Evolutionary conservation across 108 stramenopile genomes (phyloP), one percentile per base, ranked within the genome.

Genomic region (Nannochloropsis salina): DNA sequence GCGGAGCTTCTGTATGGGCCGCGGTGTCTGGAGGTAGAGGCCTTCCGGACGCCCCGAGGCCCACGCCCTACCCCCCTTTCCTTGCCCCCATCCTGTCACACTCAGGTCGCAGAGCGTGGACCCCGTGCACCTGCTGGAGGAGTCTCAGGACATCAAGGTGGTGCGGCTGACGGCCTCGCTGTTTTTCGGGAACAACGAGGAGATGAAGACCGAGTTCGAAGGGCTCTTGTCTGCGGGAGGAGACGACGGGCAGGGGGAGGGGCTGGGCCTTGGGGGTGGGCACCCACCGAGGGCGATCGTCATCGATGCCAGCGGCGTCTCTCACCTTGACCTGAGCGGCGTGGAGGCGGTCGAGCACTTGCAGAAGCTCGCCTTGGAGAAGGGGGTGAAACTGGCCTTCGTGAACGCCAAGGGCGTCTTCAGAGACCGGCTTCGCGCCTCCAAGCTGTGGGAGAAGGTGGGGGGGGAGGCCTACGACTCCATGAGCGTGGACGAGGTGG

Each of bases 341-440:
- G 61, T 74, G 20, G 61, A 74, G n/a, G 61, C 61, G 20, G 61
- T 74, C 61, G 61, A 74, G 61, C 61, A 74, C 61, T n/a, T 74
- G 15, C n/a, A 74, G 20, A 74, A 74, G 61, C 61, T 74, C 8
- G 61, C 61, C 3, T n/a, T n/a, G n/a, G 61, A 74, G n/a, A 74
- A 6, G 6, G 61, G 61, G 20, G 61, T 74, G 3, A 74, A 74
- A n/a, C 61, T 74, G n/a, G 61, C 61, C 61, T 74, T 74, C 8
- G 61, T 74, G 20, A 15, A 74, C 15, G 61, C 61, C 61, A 74
- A 74, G n/a, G 61, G 61, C n/a, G 61, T 74, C 8, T 74, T 74
- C n/a, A 15, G 61, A n/a, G 61, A 74, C 61, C 61, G 61, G n/a
- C n/a, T 74, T 15, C 61, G 61, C 61, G 61, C 61, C 61, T 74